Percentiles rank a stretch among this genome's conserved stretches.
These are phyloP conservation scores for Pharus latifolius DNA, from an alignment of 176 grass and related monocot species.

Conservation along the genomic window DNA sequence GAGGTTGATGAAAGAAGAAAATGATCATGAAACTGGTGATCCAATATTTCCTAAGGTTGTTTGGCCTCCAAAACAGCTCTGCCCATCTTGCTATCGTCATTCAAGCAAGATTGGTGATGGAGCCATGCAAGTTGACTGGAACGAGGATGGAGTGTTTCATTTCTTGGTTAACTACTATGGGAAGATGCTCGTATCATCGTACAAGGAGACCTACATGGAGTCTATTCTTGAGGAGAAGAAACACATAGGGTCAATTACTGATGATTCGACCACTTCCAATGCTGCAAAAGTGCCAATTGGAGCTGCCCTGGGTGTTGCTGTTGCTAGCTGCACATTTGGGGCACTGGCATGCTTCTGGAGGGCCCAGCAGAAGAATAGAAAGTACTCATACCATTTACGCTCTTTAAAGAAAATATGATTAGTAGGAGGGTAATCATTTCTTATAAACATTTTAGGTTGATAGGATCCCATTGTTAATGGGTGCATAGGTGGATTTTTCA, in stretches of 20 bases:
- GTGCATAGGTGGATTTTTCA: conserved; percentile 20
- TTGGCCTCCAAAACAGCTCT: conserved; percentile 78
- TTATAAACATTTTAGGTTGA: conserved; percentile 34
- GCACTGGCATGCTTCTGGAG: conserved; percentile 93
- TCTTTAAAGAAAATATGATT: conserved; percentile 99
- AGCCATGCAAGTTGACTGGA: conserved; percentile 53
- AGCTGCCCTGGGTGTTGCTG: conserved; percentile 68
- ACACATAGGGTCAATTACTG: conserved; percentile 24
- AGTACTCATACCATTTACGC: conserved; percentile 88
- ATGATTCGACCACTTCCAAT: conserved; percentile 36
- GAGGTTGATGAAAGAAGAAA: conserved; percentile 91
- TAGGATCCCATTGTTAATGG: conserved; percentile 35
- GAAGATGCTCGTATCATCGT: conserved; percentile 53
- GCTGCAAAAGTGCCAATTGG: conserved; percentile 58
- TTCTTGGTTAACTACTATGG: conserved; percentile 88
- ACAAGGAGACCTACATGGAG: conserved; percentile 31
- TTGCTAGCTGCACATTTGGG: conserved; percentile 83
- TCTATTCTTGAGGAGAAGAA: conserved; percentile 21
- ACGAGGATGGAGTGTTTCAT: conserved; percentile 74
- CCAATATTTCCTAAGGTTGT: conserved; percentile 72
- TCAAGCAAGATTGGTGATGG: conserved; percentile 23
- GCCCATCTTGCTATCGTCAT: conserved; percentile 62
- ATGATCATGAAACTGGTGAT: conserved; percentile 54
- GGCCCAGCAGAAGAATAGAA: conserved; percentile 94
- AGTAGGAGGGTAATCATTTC: conserved; percentile 22